Evolutionary conservation across 768 basidiomycete species (phyloP), one percentile per base, ranked within the genome.

Genomic region (Rhizopogon vesiculosus): DNA sequence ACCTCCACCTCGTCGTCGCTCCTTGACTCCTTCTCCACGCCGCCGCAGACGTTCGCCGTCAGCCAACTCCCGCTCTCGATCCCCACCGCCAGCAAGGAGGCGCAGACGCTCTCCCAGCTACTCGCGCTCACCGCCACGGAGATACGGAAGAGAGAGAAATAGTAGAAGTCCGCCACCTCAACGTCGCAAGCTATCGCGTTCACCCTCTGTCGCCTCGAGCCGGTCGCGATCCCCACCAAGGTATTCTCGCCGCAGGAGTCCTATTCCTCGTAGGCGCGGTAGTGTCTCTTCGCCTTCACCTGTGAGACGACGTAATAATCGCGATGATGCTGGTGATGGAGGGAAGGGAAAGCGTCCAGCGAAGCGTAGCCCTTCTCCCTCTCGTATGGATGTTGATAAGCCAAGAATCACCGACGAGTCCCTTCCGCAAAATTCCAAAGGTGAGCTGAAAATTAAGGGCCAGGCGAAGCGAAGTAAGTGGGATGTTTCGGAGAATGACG

Each of bases 371-470:
- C 57, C 58, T 45, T 68, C 73, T 2, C 59, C 62, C 42, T 29
- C 49, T 5, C 42, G 38, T n/a, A 63, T 67, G 59, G 61, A 65
- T 40, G 58, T 67, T n/a, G 54, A 54, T 16, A 66, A 53, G 31
- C 58, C 62, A 9, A 67, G 61, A 48, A 64, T 56, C 12, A 54
- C 65, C 15, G 69, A 73, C 42, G 60, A 60, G 33, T 61, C 72
- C 49, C 66, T 72, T 18, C 68, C 64, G 35, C 70, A 64, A 52
- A 62, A 71, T 53, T 62, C 68, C 22, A 62, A 59, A 25, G 76
- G 77, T 7, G 87, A 87, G 62, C 68, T 91, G 44, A 88, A 84
- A 67, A 91, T 91, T 67, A 87, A 86, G 65, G 89, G 89, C 12
- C 87, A 89, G 8, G 79, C 79, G 0, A 83, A 81, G 13, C 79